Base-by-base conservation (phyloP, 306 rosid species). In the Macrotyloma uniflorum region DNA sequence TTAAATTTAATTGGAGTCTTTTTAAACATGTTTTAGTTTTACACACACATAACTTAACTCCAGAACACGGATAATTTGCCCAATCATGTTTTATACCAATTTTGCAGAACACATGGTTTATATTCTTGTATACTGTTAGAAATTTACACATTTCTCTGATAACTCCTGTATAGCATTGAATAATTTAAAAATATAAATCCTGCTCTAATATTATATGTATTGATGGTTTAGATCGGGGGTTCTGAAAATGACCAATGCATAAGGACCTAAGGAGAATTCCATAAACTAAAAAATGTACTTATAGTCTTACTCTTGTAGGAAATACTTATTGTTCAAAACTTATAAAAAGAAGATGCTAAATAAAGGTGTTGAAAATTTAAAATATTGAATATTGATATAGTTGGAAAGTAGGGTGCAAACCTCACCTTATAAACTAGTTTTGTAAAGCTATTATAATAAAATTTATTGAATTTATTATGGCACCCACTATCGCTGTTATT, bases 141-240 rank as follows among this genome's bases (percentile, higher is more conserved):
- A 51, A 75, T 62, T 32, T 77, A 30, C 62, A 76, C 40, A 38
- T 42, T 71, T 45, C 70, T 51, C 26, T 71, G 77, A 24, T 69
- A 33, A 19, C 54, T 42, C 57, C 23, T 59, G 8, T 22, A 61
- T 35, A 50, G 35, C 54, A 38, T 68, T 40, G 43, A 49, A 8
- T 51, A 70, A 61, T 75, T 68, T 59, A 6, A 13, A 24, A 57
- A 22, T 51, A 32, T 77, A 45, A 38, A 8, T 15, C 23, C 61
- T 26, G 28, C 28, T 26, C 28, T 26, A 26, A 26, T 26, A 26
- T 26, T 26, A n/a, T 26, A 2, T 26, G 1, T 26, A 26, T 26
- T 26, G 28, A 26, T 26, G 1, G 28, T 26, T 26, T 26, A 26
- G 28, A 26, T 26, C 28, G 28, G 2, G 28, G 28, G 28, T 26